Evolutionary conservation across 768 basidiomycete species (phyloP).

Genomic region (Mycena vulgaris): DNA sequence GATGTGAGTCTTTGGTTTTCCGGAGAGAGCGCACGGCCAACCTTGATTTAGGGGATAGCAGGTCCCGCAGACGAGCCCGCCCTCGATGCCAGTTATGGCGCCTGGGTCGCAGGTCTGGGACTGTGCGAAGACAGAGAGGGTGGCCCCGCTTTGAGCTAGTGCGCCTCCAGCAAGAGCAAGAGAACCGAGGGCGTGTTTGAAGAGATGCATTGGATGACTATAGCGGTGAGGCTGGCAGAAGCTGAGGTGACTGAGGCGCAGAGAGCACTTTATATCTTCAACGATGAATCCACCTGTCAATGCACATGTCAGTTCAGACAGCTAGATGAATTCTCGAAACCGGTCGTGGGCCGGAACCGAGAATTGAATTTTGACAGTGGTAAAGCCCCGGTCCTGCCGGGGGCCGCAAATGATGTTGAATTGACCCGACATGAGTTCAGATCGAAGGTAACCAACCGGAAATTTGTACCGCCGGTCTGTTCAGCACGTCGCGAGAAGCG

Average conservation of each 20-base stretch:
- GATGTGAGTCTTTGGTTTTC: conserved; percentile 14
- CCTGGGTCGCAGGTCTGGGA: conserved; percentile 18
- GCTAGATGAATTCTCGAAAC: conserved; percentile 21
- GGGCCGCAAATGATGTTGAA: conserved; percentile 20
- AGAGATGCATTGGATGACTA: conserved; percentile 19
- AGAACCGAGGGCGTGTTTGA: conserved; percentile 20
- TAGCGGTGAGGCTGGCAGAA: conserved; percentile 19
- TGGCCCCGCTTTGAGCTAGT: conserved; percentile 17
- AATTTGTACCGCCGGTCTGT: conserved; percentile 1
- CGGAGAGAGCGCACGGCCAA: conserved; percentile 17
- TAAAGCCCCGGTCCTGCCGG: conserved; percentile 13
- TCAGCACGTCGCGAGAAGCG: conserved; percentile 1
- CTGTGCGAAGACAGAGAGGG: conserved; percentile 19
- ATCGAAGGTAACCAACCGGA: neutral
- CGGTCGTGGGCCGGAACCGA: conserved; percentile 14
- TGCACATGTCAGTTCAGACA: conserved; percentile 19
- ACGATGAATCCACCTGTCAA: conserved; percentile 10
- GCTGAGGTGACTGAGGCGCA: conserved; percentile 24
- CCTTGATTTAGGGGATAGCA: conserved; percentile 24
- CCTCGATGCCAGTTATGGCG: conserved; percentile 19
- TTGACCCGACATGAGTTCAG: conserved; percentile 10
- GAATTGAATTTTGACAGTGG: conserved; percentile 21
- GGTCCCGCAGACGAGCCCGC: conserved; percentile 16
- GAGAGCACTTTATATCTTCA: conserved; percentile 21
- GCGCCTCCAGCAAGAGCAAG: conserved; percentile 19